Conservation (phyloP, 139 green algal genomes). For the Deuterostichococcus epilithicus region DNA sequence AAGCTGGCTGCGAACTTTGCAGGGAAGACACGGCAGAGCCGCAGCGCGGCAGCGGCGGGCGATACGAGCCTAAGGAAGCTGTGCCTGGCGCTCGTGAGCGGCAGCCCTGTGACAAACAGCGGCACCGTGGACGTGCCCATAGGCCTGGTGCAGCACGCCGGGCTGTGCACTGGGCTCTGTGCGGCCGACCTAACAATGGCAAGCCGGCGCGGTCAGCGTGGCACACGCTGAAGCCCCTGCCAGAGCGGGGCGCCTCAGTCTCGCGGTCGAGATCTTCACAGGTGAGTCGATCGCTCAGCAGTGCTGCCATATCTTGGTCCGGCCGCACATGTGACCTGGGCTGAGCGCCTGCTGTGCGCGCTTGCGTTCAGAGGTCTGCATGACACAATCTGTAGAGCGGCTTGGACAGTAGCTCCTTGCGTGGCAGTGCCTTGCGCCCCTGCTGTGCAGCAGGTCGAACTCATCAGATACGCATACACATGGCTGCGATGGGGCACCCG, state of each 20-base stretch:
- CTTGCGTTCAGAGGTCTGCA: not conserved
- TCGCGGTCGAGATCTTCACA: conserved; percentile 25
- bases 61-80: conserved; percentile 22
- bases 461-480: conserved; percentile 67
- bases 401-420: not conserved
- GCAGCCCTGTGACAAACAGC: conserved; percentile 6
- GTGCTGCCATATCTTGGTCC: no score
- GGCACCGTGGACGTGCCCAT: conserved; percentile 37
- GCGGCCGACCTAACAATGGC: conserved; percentile 20
- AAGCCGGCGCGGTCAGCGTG: conserved; percentile 38
- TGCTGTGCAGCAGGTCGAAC: conserved; percentile 35
- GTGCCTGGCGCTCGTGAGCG: conserved; percentile 39
- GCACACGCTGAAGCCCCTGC: conserved; percentile 20
- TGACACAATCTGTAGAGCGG: not conserved
- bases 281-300: not conserved
- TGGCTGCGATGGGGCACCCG: conserved; percentile 51
- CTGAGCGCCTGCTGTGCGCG: no score
- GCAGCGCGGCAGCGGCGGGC: not conserved
- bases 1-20: conserved; percentile 27
- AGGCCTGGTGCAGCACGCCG: conserved; percentile 21
- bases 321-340: no score
- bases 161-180: conserved; percentile 31
- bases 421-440: not conserved
- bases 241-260: not conserved
- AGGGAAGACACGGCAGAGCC: not conserved